Conservation (phyloP, 1,284 basidiomycete species). For the Vanrija sp. region DNA sequence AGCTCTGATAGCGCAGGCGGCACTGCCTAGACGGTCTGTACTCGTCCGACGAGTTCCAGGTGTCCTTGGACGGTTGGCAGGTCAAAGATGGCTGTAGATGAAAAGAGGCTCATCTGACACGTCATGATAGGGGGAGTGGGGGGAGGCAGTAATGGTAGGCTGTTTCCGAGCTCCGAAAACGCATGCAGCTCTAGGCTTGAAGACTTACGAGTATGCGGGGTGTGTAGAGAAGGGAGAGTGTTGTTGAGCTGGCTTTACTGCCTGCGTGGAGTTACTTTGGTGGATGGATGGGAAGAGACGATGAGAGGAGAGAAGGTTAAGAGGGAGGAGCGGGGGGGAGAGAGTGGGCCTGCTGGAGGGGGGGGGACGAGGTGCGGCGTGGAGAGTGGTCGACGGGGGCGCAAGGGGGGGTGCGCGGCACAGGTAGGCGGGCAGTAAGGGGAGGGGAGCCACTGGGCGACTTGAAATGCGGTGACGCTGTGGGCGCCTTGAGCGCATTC, state of each 20-base stretch:
- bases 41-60: no score
- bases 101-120: no score
- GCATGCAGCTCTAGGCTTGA: no score
- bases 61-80: no score
- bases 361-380: conserved; percentile 3
- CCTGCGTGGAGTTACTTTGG: neutral
- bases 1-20: no score
- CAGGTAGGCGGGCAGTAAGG: neutral
- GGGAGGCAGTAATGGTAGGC: neutral
- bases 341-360: neutral
- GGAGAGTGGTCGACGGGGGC: conserved; percentile 9
- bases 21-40: no score
- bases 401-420: neutral
- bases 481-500: no score
- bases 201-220: conserved; percentile 4
- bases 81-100: no score
- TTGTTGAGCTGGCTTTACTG: neutral
- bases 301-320: conserved; percentile 1
- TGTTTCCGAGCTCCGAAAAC: no score
- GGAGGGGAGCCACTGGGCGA: neutral
- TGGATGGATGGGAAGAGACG: conserved; percentile 7
- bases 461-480: neutral
- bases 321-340: conserved; percentile 10
- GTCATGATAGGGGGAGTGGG: neutral
- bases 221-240: neutral